These are phyloP conservation scores for Neoboletus brunneissimus DNA, from an alignment of 768 basidiomycete species.

Conservation along the genomic window DNA sequence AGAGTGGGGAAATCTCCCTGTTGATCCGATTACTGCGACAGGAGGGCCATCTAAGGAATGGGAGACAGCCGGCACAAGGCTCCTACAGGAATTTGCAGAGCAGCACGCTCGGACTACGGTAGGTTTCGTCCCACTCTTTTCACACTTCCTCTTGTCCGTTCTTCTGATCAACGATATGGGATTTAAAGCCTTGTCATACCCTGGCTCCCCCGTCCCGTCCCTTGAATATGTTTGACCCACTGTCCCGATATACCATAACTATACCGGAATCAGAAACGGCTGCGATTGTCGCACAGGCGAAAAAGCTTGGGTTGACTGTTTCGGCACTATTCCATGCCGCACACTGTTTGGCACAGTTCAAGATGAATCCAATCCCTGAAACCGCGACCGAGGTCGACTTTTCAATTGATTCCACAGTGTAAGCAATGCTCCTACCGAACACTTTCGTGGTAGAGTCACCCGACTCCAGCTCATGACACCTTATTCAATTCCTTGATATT, in stretches of 20 bases:
- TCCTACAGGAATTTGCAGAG: slow-evolving; percentile 14
- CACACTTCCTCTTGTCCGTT: no score
- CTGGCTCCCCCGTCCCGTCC: slow-evolving; percentile 6
- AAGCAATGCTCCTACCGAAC: background rate
- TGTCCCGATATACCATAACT: background rate
- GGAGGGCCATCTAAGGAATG: slow-evolving; percentile 21
- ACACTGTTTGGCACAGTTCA: slow-evolving; percentile 19
- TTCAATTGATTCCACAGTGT: slow-evolving; percentile 5
- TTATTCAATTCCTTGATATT: background rate
- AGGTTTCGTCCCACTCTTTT: background rate
- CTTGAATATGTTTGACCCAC: slow-evolving; percentile 6
- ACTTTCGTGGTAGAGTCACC: background rate
- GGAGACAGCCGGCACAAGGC: slow-evolving; percentile 7
- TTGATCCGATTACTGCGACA: slow-evolving; percentile 24
- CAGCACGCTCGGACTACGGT: slow-evolving; percentile 8
- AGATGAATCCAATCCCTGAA: slow-evolving; percentile 16
- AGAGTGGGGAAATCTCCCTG: slow-evolving; percentile 26
- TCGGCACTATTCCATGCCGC: slow-evolving; percentile 22
- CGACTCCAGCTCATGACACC: background rate
- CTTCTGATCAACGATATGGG: background rate
- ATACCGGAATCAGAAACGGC: slow-evolving; percentile 6
- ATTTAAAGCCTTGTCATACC: slow-evolving; percentile 3
- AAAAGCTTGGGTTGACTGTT: slow-evolving; percentile 7
- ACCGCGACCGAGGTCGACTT: slow-evolving; percentile 20
- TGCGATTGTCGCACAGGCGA: slow-evolving; percentile 12